phyloP scores from a whole-genome alignment of 2,329 filamentous ascomycete genomes.

The Chrysoporthe austroafricana region DNA sequence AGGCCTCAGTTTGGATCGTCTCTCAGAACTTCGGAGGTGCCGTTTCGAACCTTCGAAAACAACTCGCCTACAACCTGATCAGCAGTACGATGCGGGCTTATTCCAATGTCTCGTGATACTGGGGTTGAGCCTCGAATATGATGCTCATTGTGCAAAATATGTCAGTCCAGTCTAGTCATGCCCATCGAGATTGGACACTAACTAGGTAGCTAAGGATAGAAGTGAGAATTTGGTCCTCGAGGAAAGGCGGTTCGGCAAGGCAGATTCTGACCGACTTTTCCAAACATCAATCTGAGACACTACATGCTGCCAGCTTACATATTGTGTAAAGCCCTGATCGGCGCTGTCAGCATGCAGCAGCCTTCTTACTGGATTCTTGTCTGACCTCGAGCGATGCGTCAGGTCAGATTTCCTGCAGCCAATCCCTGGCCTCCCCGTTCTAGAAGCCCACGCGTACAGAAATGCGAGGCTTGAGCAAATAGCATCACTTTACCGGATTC shows the following conservation, averaged over 20 bases:
- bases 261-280: not conserved
- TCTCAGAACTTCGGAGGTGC: too few relatives aligned
- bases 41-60: not conserved
- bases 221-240: not conserved
- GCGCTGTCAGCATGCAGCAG: not conserved
- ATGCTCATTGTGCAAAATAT: not conserved
- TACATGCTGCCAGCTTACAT: not conserved
- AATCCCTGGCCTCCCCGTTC: not conserved
- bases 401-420: not conserved
- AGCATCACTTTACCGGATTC: not conserved
- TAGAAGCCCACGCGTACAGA: not conserved
- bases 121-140: not conserved
- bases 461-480: not conserved
- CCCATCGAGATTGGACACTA: not conserved
- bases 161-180: not conserved
- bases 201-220: not conserved
- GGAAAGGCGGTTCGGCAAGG: not conserved
- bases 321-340: not conserved
- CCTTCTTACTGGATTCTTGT: not conserved
- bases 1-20: too few relatives aligned
- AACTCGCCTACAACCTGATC: not conserved
- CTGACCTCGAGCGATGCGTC: not conserved
- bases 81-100: not conserved
- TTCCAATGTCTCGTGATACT: not conserved
- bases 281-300: not conserved